Conservation (phyloP, 2,329 filamentous ascomycete species). For the Hyphodiscus sp. region DNA sequence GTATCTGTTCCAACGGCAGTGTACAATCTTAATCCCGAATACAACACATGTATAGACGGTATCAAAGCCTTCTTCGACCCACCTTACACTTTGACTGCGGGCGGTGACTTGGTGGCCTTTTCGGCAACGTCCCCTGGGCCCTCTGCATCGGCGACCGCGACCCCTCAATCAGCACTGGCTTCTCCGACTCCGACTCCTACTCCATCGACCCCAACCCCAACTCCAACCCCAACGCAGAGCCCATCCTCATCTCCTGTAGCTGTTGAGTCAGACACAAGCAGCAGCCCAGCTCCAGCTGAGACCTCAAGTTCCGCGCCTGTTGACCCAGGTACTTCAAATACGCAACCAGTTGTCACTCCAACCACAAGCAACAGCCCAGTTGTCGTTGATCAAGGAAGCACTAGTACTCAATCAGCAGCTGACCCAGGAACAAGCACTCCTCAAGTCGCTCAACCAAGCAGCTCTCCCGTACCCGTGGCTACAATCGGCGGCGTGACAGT, state of each 20-base stretch:
- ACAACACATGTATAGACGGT: not conserved
- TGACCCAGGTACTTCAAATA: no score
- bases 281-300: no score
- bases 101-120: not conserved
- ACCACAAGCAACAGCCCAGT: no score
- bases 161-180: not conserved
- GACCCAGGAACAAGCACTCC: not conserved
- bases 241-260: not conserved
- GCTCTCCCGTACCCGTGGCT: not conserved
- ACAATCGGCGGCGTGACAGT: not conserved
- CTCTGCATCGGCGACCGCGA: not conserved
- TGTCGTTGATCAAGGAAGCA: no score
- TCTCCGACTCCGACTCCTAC: not conserved
- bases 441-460: not conserved
- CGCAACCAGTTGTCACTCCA: no score
- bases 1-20: not conserved
- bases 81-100: not conserved
- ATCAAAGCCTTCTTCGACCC: constrained; percentile 1
- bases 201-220: not conserved
- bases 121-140: not conserved
- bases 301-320: no score
- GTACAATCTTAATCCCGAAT: not conserved
- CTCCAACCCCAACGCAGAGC: not conserved
- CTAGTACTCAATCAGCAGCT: no score
- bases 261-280: no score